Evolutionary conservation across 441 rosid species (phyloP), one percentile per base, ranked within the genome.

Genomic region (Aquilaria agallochum): DNA sequence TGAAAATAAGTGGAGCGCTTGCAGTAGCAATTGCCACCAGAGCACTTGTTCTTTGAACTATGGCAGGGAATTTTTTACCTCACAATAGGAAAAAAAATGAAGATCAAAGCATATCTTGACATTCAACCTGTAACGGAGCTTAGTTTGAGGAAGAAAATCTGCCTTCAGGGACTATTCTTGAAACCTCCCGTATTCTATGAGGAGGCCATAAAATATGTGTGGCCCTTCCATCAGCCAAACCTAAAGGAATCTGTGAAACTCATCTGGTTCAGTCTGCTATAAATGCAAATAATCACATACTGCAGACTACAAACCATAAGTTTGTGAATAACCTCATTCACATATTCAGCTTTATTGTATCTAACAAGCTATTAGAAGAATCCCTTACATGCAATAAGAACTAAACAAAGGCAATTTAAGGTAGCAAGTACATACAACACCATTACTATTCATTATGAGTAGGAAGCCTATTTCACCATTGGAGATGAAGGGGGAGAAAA

Each of bases 191-290:
- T 55, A 88, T 48, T 73, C 97, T 81, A 52, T 76, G 80, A 52
- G 97, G 96, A 49, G 98, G 96, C 98, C 96, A 88, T 34, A 90
- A 72, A 1, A 89, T 55, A 69, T 77, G 83, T 11, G 85, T 83
- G 47, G 70, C 93, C 69, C 93, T 82, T 70, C 98, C 98, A 36
- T 66, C 76, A 53, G 84, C 62, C 70, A 89, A 73, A 65, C 96
- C 98, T 79, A 94, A 63, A 51, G 98, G 95, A 55, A 94, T 78
- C 98, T 94, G 88, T 76, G 65, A 55, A 50, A 33, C 47, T 45
- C 12, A 68, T 50, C 34, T 55, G 6, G 42, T 54, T 66, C 31
- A 33, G 59, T 57, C 69, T 52, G 57, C 27, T 31, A 10, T 58
- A 31, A 31, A 34, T 53, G 30, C 32, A 54, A 5, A 32, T 12